Percentiles rank a stretch among this genome's conserved stretches.
These are phyloP conservation scores for Thermomyces lanuginosus DNA, from an alignment of 2,329 filamentous ascomycete genomes.

Conservation along the genomic window DNA sequence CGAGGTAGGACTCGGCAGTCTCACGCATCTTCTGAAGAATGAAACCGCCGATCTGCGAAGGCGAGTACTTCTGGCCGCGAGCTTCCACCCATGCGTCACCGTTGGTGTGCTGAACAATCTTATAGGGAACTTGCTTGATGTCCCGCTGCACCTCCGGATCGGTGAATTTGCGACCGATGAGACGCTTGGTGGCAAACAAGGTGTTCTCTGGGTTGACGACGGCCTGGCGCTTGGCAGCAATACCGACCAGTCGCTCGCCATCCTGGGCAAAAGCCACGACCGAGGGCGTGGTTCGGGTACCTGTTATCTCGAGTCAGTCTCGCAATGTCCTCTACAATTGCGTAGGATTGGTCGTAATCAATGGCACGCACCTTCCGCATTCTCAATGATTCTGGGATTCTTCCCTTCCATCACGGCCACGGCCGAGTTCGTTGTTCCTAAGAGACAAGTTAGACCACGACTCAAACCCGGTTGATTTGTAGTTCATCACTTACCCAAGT, in stretches of 20 bases:
- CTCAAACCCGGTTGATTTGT: background rate
- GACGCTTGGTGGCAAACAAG: constrained; percentile 93
- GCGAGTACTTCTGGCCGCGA: constrained; percentile 88
- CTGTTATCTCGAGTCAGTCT: constrained; percentile 27
- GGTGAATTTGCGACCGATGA: constrained; percentile 94
- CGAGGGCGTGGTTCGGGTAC: constrained; percentile 80
- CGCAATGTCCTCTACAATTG: background rate
- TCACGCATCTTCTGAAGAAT: constrained; percentile 98
- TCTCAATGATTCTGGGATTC: constrained; percentile 88
- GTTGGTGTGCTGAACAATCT: constrained; percentile 93
- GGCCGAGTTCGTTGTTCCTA: constrained; percentile 87
- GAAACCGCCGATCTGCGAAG: constrained; percentile 95
- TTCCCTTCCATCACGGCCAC: constrained; percentile 98
- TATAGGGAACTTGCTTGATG: constrained; percentile 95
- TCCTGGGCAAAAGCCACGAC: constrained; percentile 92
- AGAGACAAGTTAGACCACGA: constrained; percentile 2
- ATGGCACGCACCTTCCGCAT: constrained; percentile 60
- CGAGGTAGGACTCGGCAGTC: constrained; percentile 83
- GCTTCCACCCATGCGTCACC: constrained; percentile 93
- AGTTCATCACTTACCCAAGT: constrained; percentile 67
- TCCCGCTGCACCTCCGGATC: constrained; percentile 89
- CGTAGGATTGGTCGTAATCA: constrained; percentile 2
- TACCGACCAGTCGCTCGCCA: constrained; percentile 89
- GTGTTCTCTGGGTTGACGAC: constrained; percentile 98
- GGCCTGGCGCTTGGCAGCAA: constrained; percentile 92